These are phyloP conservation scores for Paramecium sexaurelia DNA, from an alignment of 73 alveolate species.

Conservation along the genomic window DNA sequence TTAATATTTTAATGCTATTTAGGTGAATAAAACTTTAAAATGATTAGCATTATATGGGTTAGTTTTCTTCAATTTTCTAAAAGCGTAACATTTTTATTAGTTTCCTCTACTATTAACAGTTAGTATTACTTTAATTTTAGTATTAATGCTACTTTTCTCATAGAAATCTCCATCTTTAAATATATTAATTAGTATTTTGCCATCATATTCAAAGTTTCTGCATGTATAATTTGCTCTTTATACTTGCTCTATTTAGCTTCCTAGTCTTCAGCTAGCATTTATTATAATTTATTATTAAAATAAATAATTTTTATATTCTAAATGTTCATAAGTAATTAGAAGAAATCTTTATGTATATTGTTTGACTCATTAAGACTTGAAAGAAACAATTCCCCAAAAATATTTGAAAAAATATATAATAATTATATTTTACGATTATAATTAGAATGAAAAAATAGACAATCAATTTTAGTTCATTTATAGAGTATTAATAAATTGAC, in stretches of 20 bases:
- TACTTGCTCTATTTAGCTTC: not conserved
- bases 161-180: slow-evolving; percentile 71
- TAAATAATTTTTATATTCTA: not conserved
- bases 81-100: not conserved
- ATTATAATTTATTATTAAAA: not conserved
- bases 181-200: slow-evolving; percentile 75
- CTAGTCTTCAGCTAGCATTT: not conserved
- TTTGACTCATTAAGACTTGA: too few species aligned
- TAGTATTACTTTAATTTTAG: slow-evolving; percentile 55
- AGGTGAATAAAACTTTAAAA: not conserved
- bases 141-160: slow-evolving; percentile 35
- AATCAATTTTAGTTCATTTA: too few species aligned
- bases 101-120: not conserved
- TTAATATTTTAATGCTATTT: slow-evolving; percentile 5
- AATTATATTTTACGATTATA: too few species aligned
- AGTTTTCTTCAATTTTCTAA: not conserved
- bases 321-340: not conserved
- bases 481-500: too few species aligned
- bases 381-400: too few species aligned
- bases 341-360: too few species aligned
- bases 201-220: slow-evolving; percentile 78
- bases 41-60: not conserved
- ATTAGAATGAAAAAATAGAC: too few species aligned
- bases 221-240: slow-evolving; percentile 68
- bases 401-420: too few species aligned